Percentiles rank a stretch among this genome's conserved stretches.
Conservation (phyloP, 331 rosid genomes). For the Pyrus hybrid region DNA sequence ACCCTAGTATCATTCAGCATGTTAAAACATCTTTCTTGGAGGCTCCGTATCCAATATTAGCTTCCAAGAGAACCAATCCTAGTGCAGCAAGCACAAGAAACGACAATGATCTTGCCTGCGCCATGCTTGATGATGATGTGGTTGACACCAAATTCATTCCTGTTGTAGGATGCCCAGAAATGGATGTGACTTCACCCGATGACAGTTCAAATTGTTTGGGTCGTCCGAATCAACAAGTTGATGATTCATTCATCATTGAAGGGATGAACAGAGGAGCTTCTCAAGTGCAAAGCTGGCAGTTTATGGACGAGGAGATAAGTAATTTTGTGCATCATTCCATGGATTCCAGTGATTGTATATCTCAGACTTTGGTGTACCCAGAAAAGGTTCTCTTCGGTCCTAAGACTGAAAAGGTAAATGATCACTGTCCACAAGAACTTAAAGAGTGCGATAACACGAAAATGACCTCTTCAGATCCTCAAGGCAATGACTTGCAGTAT, state of each 20-base stretch:
- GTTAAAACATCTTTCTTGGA: slow-evolving; percentile 52
- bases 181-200: slow-evolving; percentile 46
- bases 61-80: slow-evolving; percentile 12
- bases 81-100: slow-evolving; percentile 24
- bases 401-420: slow-evolving; percentile 18
- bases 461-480: slow-evolving; percentile 31
- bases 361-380: slow-evolving; percentile 53
- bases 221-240: slow-evolving; percentile 24
- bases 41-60: slow-evolving; percentile 18
- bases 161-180: slow-evolving; percentile 25
- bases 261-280: slow-evolving; percentile 40
- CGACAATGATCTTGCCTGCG: slow-evolving; percentile 15
- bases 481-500: slow-evolving; percentile 44
- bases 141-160: slow-evolving; percentile 27
- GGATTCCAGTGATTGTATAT: slow-evolving; percentile 80
- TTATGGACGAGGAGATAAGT: slow-evolving; percentile 62
- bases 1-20: slow-evolving; percentile 47
- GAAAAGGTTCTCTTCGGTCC: slow-evolving; percentile 30
- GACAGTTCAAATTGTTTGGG: slow-evolving; percentile 44
- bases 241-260: slow-evolving; percentile 43
- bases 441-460: slow-evolving; percentile 39
- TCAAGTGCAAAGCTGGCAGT: slow-evolving; percentile 67
- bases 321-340: slow-evolving; percentile 52
- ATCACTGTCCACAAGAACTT: slow-evolving; percentile 19
- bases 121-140: slow-evolving; percentile 28